phyloP scores from a whole-genome alignment of 768 basidiomycete genomes.

The Russula dissimulans region DNA sequence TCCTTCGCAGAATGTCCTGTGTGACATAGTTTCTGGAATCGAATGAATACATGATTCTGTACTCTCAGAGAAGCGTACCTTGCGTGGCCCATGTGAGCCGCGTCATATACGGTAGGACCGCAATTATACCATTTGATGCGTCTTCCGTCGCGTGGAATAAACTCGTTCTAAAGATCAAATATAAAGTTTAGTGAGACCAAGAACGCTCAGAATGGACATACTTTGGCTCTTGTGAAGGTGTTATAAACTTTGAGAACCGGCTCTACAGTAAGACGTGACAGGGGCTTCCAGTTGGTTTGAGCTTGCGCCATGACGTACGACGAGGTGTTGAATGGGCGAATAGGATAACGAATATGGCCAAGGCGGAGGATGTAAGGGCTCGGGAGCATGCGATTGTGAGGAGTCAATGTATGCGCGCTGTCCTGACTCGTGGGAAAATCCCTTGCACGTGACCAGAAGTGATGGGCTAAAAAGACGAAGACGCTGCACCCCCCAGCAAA shows the following conservation, averaged over 20 bases:
- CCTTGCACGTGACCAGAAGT: not conserved
- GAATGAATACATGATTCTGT: not conserved
- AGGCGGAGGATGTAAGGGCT: not conserved
- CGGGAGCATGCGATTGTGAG: not conserved
- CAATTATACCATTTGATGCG: constrained; percentile 99
- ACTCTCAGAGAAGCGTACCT: constrained; percentile 40
- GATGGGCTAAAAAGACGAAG: not conserved
- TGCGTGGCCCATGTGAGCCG: constrained; percentile 98
- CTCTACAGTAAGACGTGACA: constrained; percentile 38
- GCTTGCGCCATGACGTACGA: constrained; percentile 41
- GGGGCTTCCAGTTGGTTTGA: constrained; percentile 48
- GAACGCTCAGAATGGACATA: constrained; percentile 25
- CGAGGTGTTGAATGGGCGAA: not conserved
- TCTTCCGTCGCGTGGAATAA: constrained; percentile 56
- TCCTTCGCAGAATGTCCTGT: constrained; percentile 83
- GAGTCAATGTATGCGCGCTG: not conserved
- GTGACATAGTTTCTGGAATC: constrained; percentile 84
- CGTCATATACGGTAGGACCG: constrained; percentile 97
- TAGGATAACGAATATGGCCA: not conserved
- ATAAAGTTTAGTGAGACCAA: not conserved
- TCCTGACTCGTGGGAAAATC: too few relatives aligned
- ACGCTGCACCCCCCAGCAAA: not conserved
- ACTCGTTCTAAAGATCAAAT: constrained; percentile 51
- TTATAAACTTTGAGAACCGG: constrained; percentile 83
- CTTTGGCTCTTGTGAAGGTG: constrained; percentile 87